phyloP scores from a whole-genome alignment of 2,329 filamentous ascomycete species.

The Trichothecium sympodiale region DNA sequence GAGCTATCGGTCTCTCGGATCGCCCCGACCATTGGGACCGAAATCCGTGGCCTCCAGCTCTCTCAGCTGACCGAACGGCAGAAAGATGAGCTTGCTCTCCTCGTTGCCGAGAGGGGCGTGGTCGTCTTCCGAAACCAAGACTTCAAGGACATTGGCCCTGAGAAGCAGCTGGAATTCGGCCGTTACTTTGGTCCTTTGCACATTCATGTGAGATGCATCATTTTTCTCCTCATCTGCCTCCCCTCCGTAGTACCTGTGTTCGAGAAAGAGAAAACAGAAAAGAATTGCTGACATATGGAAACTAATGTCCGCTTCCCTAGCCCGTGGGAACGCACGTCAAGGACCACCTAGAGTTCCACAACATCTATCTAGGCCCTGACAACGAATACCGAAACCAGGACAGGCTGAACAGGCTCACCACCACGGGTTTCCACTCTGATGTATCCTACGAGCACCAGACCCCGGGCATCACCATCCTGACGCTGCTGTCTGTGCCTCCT shows the following conservation, averaged over 20 bases:
- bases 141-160: slow-evolving; percentile 24
- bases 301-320: slow-evolving; percentile 10
- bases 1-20: not conserved
- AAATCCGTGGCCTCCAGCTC: slow-evolving; percentile 28
- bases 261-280: no score
- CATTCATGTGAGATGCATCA: slow-evolving; percentile 60
- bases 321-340: slow-evolving; percentile 30
- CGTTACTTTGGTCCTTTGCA: slow-evolving; percentile 64
- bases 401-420: slow-evolving; percentile 21
- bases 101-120: slow-evolving; percentile 28
- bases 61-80: slow-evolving; percentile 25
- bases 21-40: slow-evolving; percentile 18
- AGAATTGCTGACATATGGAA: not conserved
- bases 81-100: slow-evolving; percentile 28
- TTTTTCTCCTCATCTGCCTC: no score
- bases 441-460: slow-evolving; percentile 31
- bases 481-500: slow-evolving; percentile 21
- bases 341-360: slow-evolving; percentile 30
- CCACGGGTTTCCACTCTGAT: slow-evolving; percentile 27
- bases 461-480: slow-evolving; percentile 28
- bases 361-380: slow-evolving; percentile 33
- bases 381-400: slow-evolving; percentile 27
- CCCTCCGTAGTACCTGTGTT: no score
- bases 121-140: slow-evolving; percentile 25
- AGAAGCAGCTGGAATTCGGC: slow-evolving; percentile 28